phyloP scores from a whole-genome alignment of 2,329 filamentous ascomycete species.

The Neonectria faginata region DNA sequence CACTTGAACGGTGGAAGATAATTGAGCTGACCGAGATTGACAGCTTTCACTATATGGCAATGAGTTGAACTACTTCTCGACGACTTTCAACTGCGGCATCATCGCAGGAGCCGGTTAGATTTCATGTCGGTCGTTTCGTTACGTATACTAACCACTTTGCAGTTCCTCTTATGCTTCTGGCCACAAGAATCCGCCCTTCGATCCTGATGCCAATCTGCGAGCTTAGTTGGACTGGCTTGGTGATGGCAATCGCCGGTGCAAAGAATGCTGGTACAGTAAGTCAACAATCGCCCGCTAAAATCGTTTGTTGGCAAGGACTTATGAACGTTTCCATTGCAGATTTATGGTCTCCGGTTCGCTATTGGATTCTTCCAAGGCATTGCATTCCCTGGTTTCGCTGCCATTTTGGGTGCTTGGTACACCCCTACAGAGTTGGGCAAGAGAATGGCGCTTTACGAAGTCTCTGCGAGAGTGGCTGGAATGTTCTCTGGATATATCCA shows the following conservation, averaged over 20 bases:
- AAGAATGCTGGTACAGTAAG: slow-evolving; percentile 40
- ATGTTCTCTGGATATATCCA: slow-evolving; percentile 52
- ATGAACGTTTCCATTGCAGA: slow-evolving; percentile 1
- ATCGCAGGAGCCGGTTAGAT: slow-evolving; percentile 28
- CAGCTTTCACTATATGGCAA: slow-evolving; percentile 29
- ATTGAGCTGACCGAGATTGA: background rate
- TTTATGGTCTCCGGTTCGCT: slow-evolving; percentile 47
- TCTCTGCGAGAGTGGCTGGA: slow-evolving; percentile 35
- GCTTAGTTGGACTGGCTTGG: slow-evolving; percentile 40
- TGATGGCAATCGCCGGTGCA: slow-evolving; percentile 43
- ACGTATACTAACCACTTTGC: background rate
- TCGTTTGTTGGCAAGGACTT: background rate
- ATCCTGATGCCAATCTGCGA: slow-evolving; percentile 48
- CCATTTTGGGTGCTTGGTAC: slow-evolving; percentile 49
- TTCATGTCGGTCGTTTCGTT: background rate
- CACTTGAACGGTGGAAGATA: too few relatives aligned
- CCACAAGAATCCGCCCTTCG: slow-evolving; percentile 43
- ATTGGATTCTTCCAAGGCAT: slow-evolving; percentile 47
- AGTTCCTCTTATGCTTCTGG: slow-evolving; percentile 28
- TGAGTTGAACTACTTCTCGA: slow-evolving; percentile 29
- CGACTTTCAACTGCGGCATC: slow-evolving; percentile 30
- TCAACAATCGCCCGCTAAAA: background rate
- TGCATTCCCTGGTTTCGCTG: slow-evolving; percentile 43
- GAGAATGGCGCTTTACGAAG: slow-evolving; percentile 45
- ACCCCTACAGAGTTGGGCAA: slow-evolving; percentile 46